phyloP scores from a whole-genome alignment of 495 filamentous ascomycete genomes.

The Daldinia decipiens region DNA sequence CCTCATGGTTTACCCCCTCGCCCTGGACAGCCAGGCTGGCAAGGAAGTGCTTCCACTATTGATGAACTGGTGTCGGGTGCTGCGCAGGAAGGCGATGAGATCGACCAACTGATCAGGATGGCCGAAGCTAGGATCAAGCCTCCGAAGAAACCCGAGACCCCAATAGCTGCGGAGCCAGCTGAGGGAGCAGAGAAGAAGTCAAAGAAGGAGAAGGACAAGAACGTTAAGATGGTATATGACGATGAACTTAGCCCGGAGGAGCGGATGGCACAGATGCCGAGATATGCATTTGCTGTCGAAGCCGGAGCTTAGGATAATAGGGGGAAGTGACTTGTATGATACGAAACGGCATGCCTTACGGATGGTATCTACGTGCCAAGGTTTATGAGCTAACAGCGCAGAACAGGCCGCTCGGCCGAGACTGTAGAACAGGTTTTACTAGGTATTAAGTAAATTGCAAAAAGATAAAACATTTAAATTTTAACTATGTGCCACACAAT shows the following conservation, averaged over 20 bases:
- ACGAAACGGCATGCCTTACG: conserved; percentile 19
- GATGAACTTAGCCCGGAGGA: conserved; percentile 87
- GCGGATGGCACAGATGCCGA: conserved; percentile 80
- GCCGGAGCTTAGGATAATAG: conserved; percentile 30
- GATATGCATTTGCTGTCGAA: conserved; percentile 76
- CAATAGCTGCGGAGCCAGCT: conserved; percentile 51
- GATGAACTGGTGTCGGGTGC: conserved; percentile 71
- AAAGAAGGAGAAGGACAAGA: conserved; percentile 76
- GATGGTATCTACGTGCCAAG: conserved; percentile 5
- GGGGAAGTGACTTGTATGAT: conserved; percentile 19
- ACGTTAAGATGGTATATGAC: conserved; percentile 76
- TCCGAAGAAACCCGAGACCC: conserved; percentile 57
- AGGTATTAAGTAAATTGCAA: conserved; percentile 20
- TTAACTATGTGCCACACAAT: too few relatives aligned
- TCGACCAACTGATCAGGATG: conserved; percentile 67
- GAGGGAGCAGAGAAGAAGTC: conserved; percentile 70
- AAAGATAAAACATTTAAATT: conserved; percentile 2
- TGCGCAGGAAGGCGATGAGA: conserved; percentile 61
- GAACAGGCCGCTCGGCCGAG: conserved; percentile 6
- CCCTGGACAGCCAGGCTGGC: conserved; percentile 54
- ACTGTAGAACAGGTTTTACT: conserved; percentile 10
- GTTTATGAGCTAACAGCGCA: conserved; percentile 23
- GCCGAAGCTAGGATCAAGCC: conserved; percentile 66
- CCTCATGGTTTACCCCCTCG: conserved; percentile 50
- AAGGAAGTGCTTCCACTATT: conserved; percentile 60